These are phyloP conservation scores for Primulina huaijiensis DNA, from an alignment of 257 asterid species.

Conservation along the genomic window DNA sequence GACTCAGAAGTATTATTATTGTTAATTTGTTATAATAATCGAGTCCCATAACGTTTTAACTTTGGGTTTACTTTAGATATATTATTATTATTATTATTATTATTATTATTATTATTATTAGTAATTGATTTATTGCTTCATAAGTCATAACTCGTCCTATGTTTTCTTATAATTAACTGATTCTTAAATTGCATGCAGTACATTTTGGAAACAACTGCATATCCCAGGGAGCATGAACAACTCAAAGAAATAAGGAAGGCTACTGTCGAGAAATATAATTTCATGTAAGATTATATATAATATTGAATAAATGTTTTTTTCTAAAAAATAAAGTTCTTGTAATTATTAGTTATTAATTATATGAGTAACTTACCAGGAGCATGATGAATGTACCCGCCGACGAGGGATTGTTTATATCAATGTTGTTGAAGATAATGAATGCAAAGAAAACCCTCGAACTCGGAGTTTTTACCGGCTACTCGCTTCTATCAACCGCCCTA, in stretches of 20 bases:
- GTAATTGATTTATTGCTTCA: no score
- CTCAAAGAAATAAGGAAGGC: conserved; percentile 49
- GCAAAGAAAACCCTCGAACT: conserved; percentile 56
- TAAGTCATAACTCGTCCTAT: not conserved
- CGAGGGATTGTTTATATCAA: conserved; percentile 47
- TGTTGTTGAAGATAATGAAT: conserved; percentile 50
- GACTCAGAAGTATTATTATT: no score
- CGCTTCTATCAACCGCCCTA: conserved; percentile 49
- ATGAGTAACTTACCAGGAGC: conserved; percentile 32
- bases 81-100: no score
- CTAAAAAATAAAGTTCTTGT: no score
- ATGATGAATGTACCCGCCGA: conserved; percentile 49
- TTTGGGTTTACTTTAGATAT: no score
- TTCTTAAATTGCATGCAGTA: conserved; percentile 37
- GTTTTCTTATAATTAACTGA: not conserved
- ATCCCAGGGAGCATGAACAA: conserved; percentile 54
- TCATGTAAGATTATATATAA: not conserved
- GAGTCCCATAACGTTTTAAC: no score
- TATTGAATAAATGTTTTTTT: not conserved
- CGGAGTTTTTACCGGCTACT: conserved; percentile 62
- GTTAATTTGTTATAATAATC: no score
- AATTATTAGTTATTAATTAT: not conserved
- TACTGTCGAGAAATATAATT: conserved; percentile 23
- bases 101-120: no score
- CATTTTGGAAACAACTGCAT: conserved; percentile 43